These are phyloP conservation scores for Gnaphalium uliginosum DNA, from an alignment of 129 eudicot species.

Conservation along the genomic window DNA sequence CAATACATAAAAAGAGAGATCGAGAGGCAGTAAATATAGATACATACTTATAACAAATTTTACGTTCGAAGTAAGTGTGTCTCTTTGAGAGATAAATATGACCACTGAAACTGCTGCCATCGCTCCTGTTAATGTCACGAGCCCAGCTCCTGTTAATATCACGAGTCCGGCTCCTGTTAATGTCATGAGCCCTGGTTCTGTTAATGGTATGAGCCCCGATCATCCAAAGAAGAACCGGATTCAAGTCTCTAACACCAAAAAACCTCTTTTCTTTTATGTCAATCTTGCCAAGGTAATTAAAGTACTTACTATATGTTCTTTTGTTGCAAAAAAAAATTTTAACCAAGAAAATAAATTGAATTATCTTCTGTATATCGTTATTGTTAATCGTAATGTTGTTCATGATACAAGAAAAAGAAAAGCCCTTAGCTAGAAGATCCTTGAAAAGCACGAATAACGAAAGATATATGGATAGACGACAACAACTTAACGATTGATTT, in stretches of 20 bases:
- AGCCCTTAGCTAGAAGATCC: background rate
- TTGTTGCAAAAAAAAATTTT: background rate
- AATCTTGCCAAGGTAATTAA: slow-evolving; percentile 79
- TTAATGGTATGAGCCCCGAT: slow-evolving; percentile 23
- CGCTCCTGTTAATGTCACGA: slow-evolving; percentile 28
- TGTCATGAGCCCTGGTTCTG: background rate
- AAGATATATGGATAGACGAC: background rate
- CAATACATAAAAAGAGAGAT: slow-evolving; percentile 20
- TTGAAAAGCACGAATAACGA: background rate
- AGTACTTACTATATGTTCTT: background rate
- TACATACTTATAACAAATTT: slow-evolving; percentile 31
- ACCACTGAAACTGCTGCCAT: slow-evolving; percentile 34
- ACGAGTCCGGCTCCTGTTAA: background rate
- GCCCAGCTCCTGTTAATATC: background rate
- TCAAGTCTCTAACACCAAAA: slow-evolving; percentile 94
- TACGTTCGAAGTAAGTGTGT: slow-evolving; percentile 30
- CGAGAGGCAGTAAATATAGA: slow-evolving; percentile 35
- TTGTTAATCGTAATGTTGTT: too few species aligned
- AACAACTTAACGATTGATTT: background rate
- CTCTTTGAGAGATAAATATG: slow-evolving; percentile 42
- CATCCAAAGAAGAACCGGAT: slow-evolving; percentile 77
- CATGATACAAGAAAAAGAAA: background rate
- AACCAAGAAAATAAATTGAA: background rate
- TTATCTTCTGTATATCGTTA: background rate
- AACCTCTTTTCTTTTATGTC: slow-evolving; percentile 94